phyloP scores from a whole-genome alignment of 2,329 filamentous ascomycete species.

The Colletotrichum costaricense region DNA sequence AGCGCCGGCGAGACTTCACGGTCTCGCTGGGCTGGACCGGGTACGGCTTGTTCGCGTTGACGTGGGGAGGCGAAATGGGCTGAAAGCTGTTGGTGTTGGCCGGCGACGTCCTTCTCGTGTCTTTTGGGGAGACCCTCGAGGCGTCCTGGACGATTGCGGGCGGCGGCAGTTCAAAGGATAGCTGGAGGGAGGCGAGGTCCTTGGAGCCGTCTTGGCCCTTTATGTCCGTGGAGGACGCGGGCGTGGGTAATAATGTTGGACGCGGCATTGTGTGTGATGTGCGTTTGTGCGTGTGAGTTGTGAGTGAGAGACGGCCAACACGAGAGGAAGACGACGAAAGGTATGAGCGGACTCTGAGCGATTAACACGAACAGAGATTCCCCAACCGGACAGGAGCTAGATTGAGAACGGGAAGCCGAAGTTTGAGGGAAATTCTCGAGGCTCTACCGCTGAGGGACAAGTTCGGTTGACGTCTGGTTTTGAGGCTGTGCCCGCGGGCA shows the following conservation, averaged over 20 bases:
- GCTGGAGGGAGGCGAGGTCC: constrained; percentile 70
- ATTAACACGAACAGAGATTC: neutral
- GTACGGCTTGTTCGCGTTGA: constrained; percentile 46
- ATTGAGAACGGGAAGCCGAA: constrained; percentile 9
- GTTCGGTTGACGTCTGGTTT: constrained; percentile 10
- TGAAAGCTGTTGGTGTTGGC: constrained; percentile 21
- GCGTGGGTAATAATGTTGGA: constrained; percentile 77
- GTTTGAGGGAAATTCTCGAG: neutral
- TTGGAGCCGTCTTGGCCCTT: constrained; percentile 75
- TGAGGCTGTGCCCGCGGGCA: constrained; percentile 18
- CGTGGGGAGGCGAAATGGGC: constrained; percentile 35
- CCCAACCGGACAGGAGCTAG: neutral
- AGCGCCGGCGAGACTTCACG: constrained; percentile 65
- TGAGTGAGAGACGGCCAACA: neutral
- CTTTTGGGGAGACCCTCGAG: constrained; percentile 58
- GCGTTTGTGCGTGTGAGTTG: neutral
- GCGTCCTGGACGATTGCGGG: constrained; percentile 71
- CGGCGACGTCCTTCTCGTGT: constrained; percentile 46
- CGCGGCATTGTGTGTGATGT: constrained; percentile 69
- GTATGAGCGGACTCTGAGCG: neutral
- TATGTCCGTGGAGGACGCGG: constrained; percentile 84
- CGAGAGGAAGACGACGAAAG: neutral
- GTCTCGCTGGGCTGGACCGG: constrained; percentile 62
- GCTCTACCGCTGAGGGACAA: neutral
- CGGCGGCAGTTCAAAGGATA: constrained; percentile 80